These are phyloP conservation scores for Rauvolfia tetraphylla DNA, from an alignment of 257 asterid species.

Conservation along the genomic window DNA sequence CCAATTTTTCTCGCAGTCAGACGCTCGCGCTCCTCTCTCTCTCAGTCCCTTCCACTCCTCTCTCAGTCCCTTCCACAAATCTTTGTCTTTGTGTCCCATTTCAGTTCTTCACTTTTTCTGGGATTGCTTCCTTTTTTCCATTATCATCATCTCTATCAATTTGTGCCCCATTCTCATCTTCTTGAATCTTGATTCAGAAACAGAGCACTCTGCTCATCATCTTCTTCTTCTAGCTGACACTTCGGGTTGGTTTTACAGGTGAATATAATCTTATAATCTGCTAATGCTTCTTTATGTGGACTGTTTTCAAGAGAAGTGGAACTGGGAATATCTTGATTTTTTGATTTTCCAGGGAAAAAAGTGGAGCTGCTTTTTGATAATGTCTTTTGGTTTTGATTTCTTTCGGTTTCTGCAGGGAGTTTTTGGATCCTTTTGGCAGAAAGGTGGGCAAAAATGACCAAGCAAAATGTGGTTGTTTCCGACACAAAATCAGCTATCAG, in stretches of 20 bases:
- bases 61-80: background rate
- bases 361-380: background rate
- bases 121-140: constrained; percentile 10
- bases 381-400: background rate
- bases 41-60: background rate
- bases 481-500: constrained; percentile 41
- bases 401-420: background rate
- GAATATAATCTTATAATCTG: background rate
- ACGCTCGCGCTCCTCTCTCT: constrained; percentile 16
- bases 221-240: background rate
- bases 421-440: background rate
- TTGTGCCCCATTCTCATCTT: constrained; percentile 12
- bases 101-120: background rate
- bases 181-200: background rate
- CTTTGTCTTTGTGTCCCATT: constrained; percentile 14
- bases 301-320: background rate
- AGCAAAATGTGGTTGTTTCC: constrained; percentile 73
- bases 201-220: constrained; percentile 25
- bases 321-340: background rate
- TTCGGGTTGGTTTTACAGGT: background rate
- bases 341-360: background rate
- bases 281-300: background rate
- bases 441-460: constrained; percentile 25
- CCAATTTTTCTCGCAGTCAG: constrained; percentile 32
- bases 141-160: constrained; percentile 1